Evolutionary conservation across 352 stramenopile species (phyloP), one percentile per base, ranked within the genome.

Genomic region (Nothophytophthora sp.): DNA sequence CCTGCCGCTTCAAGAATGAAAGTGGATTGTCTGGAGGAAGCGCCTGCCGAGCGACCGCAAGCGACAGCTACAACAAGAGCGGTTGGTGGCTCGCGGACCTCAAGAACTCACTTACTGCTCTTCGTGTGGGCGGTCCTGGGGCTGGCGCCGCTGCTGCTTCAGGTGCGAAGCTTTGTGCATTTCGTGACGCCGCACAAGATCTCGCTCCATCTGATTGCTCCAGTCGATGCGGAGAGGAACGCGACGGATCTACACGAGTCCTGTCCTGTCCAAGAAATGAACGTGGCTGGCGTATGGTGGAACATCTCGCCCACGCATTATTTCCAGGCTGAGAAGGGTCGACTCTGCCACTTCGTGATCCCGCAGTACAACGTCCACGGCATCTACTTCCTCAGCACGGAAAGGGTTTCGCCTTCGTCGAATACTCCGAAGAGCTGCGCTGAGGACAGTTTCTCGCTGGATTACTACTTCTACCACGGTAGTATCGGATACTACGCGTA

Each of bases 401-500:
- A 60, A 13, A 44, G 34, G 22, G 54, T 35, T 4, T 5, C 33
- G 9, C 51, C 43, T 19, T 54, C 47, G 16, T 12, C 13, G 1
- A 60, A 42, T 13, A 33, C 19, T 13, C 42, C 51, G 19, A 12
- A 3, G 3, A 18, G 36, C 24, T 60, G 51, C 35, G 27, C 20
- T 12, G 12, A 48, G 7, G 43, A 53, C 0, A 60, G 51, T n/a
- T 49, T 42, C 10, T 29, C 51, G 19, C 48, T 54, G 12, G n/a
- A 60, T 18, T 36, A 54, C 24, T 60, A 33, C 18, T 60, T 60
- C n/a, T 60, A 60, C n/a, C 51, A 60, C n/a, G 51, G 51, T 29
- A 53, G 41, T 43, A 47, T 60, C 28, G 42, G 51, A 0, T 60
- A 30, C n/a, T 60, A 54, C 34, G 44, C 42, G 6, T 18, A 54